phyloP scores from a whole-genome alignment of 1,139 yeast genomes.

The Taiozyma sp. region DNA sequence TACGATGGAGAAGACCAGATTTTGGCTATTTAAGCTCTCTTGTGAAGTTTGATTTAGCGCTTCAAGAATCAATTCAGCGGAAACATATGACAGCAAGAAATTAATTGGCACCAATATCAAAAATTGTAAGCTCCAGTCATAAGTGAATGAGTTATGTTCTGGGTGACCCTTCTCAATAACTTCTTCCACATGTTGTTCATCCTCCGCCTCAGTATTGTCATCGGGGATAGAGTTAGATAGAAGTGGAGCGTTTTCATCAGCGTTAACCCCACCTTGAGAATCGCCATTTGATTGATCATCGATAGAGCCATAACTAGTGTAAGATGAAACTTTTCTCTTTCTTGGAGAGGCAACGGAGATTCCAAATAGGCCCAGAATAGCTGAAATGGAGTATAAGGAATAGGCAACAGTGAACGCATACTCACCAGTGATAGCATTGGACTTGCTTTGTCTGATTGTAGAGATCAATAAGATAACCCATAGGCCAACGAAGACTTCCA shows the following conservation, averaged over 20 bases:
- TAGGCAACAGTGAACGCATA: constrained; percentile 50
- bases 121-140: constrained; percentile 81
- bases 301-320: constrained; percentile 21
- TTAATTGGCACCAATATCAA: constrained; percentile 63
- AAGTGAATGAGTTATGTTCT: constrained; percentile 42
- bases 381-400: constrained; percentile 44
- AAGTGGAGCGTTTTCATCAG: constrained; percentile 26
- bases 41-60: constrained; percentile 69
- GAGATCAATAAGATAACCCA: constrained; percentile 54
- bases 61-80: constrained; percentile 50
- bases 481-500: constrained; percentile 49
- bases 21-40: constrained; percentile 49
- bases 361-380: constrained; percentile 47
- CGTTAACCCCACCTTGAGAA: constrained; percentile 6
- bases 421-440: constrained; percentile 57
- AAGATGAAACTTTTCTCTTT: constrained; percentile 1
- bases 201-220: constrained; percentile 9
- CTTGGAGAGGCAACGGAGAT: constrained; percentile 19
- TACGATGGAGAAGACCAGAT: constrained; percentile 42
- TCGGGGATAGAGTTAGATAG: constrained; percentile 15
- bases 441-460: constrained; percentile 41
- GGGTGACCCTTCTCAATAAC: constrained; percentile 13
- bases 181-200: constrained; percentile 7
- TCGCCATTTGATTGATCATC: constrained; percentile 19
- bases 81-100: constrained; percentile 41